Evolutionary conservation across 2,329 filamentous ascomycete genomes (phyloP).

Genomic region (Aureobasidium subglaciale): DNA sequence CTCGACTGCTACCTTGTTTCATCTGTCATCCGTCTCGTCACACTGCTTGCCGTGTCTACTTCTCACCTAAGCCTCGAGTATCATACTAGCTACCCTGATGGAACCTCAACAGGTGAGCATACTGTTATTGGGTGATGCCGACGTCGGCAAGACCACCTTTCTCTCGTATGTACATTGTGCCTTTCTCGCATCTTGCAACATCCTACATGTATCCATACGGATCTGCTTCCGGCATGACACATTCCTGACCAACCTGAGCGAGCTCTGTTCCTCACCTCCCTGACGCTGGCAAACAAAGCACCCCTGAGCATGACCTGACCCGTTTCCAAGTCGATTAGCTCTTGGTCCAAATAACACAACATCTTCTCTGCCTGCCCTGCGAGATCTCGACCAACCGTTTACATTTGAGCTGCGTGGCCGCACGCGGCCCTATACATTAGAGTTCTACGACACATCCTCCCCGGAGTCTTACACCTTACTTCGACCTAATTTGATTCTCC

Average conservation of each 20-base stretch:
- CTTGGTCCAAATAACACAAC: conserved; percentile 19
- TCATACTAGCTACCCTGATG: not conserved
- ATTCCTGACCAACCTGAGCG: not conserved
- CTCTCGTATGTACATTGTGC: conserved; percentile 45
- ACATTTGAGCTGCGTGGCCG: conserved; percentile 53
- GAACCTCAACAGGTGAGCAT: conserved; percentile 39
- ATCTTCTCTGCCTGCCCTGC: conserved; percentile 36
- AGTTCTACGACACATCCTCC: conserved; percentile 51
- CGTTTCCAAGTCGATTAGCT: conserved; percentile 22
- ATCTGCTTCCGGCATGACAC: not conserved
- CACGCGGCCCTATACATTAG: conserved; percentile 47
- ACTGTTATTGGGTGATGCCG: conserved; percentile 51
- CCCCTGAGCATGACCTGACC: not conserved
- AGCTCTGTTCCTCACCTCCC: not conserved
- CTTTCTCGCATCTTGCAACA: conserved; percentile 19
- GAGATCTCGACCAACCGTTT: conserved; percentile 52
- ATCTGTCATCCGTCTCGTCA: not conserved
- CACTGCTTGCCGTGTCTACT: not conserved
- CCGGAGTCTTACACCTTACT: conserved; percentile 52
- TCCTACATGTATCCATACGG: not conserved
- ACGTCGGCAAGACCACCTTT: conserved; percentile 57
- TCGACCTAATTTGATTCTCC: conserved; percentile 47
- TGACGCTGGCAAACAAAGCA: not conserved
- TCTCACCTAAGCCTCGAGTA: not conserved
- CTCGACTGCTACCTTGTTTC: not conserved